Evolutionary conservation across 2,329 filamentous ascomycete genomes (phyloP).

Genomic region (Aureobasidium lini): DNA sequence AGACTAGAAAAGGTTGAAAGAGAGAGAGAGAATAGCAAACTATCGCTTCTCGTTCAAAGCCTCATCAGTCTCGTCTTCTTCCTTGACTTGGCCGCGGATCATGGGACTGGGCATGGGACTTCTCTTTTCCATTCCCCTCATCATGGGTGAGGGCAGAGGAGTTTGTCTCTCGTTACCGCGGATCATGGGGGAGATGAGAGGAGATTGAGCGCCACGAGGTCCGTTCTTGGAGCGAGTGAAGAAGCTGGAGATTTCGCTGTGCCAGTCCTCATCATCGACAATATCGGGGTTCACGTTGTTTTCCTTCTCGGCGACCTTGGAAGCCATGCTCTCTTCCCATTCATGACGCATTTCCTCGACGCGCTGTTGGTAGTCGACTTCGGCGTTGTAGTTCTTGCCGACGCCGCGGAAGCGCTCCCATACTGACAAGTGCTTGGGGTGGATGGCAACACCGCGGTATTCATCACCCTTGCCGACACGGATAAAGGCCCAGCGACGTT

Average conservation of each 20-base stretch:
- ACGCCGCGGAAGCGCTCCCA: conserved; percentile 79
- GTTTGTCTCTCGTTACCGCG: not conserved
- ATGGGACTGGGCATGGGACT: conserved; percentile 9
- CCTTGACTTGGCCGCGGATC: conserved; percentile 12
- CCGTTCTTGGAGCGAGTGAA: conserved; percentile 42
- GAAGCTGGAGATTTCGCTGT: conserved; percentile 44
- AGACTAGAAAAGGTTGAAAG: not conserved
- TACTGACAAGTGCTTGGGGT: conserved; percentile 77
- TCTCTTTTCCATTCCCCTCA: conserved; percentile 1
- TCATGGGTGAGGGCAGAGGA: not conserved
- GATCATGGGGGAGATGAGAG: conserved; percentile 2
- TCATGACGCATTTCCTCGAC: conserved; percentile 68
- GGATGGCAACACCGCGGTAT: conserved; percentile 89
- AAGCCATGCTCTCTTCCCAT: conserved; percentile 49
- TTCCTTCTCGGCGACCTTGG: conserved; percentile 45
- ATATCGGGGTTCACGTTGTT: conserved; percentile 28
- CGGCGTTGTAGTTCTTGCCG: conserved; percentile 75
- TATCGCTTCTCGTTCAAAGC: conserved; percentile 6
- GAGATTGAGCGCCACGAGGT: not conserved
- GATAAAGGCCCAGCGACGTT: conserved; percentile 86
- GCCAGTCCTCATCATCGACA: conserved; percentile 37
- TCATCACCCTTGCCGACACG: conserved; percentile 67
- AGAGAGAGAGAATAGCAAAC: not conserved
- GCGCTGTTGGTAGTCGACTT: conserved; percentile 74
- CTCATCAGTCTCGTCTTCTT: conserved; percentile 10